Percentiles rank a stretch among this genome's conserved stretches.
Evolutionary conservation across 2,329 filamentous ascomycete genomes (phyloP).

Genomic region (Xylaria sp.): DNA sequence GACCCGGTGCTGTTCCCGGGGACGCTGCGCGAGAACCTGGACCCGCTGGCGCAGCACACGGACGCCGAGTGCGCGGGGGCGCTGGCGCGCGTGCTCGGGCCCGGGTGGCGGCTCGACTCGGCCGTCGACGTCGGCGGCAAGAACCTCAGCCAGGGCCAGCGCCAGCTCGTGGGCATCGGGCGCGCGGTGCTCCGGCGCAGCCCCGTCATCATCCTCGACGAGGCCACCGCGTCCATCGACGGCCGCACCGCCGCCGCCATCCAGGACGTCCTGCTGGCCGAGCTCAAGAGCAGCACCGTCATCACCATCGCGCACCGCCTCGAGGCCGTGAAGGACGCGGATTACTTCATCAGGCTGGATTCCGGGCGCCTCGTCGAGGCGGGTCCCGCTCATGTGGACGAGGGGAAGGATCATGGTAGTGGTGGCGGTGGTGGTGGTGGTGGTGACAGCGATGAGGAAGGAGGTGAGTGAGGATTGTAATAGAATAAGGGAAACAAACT

Average conservation of each 20-base stretch:
- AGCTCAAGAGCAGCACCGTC: slow-evolving; percentile 59
- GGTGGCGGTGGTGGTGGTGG: neutral
- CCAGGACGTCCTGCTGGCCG: slow-evolving; percentile 58
- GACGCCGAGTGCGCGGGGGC: slow-evolving; percentile 53
- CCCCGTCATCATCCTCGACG: slow-evolving; percentile 65
- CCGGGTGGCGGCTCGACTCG: slow-evolving; percentile 51
- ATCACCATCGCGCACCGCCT: slow-evolving; percentile 69
- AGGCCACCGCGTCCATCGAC: slow-evolving; percentile 67
- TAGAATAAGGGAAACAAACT: too few species aligned
- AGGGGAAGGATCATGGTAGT: neutral
- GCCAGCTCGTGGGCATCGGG: slow-evolving; percentile 64
- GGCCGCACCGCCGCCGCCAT: slow-evolving; percentile 60
- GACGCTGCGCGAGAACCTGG: slow-evolving; percentile 65
- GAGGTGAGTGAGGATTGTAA: neutral
- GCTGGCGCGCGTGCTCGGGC: slow-evolving; percentile 62
- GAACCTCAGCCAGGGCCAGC: slow-evolving; percentile 65
- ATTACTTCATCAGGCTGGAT: slow-evolving; percentile 58
- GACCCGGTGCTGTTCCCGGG: slow-evolving; percentile 65
- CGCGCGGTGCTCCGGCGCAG: slow-evolving; percentile 62
- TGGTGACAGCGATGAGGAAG: neutral
- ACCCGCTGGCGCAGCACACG: slow-evolving; percentile 64
- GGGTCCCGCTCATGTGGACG: slow-evolving; percentile 39
- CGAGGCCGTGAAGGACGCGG: slow-evolving; percentile 62
- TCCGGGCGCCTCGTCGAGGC: slow-evolving; percentile 53
- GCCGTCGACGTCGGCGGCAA: slow-evolving; percentile 61